phyloP scores from a whole-genome alignment of 495 filamentous ascomycete species.

The Clohesyomyces aquaticus region DNA sequence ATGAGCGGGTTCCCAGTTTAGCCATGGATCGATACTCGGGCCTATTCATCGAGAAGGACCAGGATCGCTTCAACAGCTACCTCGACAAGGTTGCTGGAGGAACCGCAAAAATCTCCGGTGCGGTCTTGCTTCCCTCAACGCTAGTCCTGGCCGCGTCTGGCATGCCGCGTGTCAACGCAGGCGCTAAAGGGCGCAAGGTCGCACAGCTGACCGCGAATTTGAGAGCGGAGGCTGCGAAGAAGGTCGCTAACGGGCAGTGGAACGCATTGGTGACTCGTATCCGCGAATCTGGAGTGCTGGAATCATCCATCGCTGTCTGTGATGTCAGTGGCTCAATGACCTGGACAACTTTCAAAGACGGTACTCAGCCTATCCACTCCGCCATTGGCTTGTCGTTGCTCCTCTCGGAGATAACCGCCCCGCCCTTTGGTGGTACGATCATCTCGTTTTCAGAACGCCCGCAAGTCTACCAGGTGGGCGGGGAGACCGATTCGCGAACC shows the following conservation, averaged over 20 bases:
- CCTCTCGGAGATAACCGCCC: conserved; percentile 50
- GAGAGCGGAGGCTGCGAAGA: conserved; percentile 24
- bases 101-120: conserved; percentile 50
- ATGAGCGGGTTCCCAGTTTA: conserved; percentile 53
- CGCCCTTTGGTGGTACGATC: conserved; percentile 52
- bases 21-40: conserved; percentile 54
- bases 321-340: conserved; percentile 54
- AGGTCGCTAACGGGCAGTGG: conserved; percentile 53
- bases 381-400: conserved; percentile 55
- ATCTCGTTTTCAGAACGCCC: conserved; percentile 52
- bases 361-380: conserved; percentile 52
- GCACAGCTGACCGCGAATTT: conserved; percentile 20
- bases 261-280: conserved; percentile 54
- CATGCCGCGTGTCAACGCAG: not conserved
- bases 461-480: conserved; percentile 43
- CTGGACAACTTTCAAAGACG: conserved; percentile 45
- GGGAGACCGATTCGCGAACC: conserved; percentile 33
- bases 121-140: conserved; percentile 50
- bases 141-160: conserved; percentile 41
- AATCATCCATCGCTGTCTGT: conserved; percentile 52
- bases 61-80: conserved; percentile 50
- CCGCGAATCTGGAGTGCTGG: conserved; percentile 51
- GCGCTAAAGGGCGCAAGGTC: conserved; percentile 1
- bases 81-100: conserved; percentile 48
- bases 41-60: conserved; percentile 52